Conservation (phyloP, 73 alveolate species). For the Paramecium primaurelia region DNA sequence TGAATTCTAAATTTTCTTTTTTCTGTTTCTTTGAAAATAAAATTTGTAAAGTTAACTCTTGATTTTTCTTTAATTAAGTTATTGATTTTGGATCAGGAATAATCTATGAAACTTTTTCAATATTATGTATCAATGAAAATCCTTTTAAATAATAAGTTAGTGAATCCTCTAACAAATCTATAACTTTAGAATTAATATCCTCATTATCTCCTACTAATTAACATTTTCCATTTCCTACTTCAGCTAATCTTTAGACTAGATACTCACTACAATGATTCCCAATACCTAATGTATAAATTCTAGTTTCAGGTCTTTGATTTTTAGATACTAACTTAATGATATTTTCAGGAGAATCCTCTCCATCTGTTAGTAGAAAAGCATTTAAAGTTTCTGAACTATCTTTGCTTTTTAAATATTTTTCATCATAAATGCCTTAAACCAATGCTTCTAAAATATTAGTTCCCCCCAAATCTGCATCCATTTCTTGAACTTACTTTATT, state of each 20-base stretch:
- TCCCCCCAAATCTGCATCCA: slow-evolving; percentile 87
- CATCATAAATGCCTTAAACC: neutral
- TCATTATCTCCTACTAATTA: slow-evolving; percentile 56
- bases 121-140: neutral
- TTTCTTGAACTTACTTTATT: neutral
- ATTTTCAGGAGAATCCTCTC: slow-evolving; percentile 80
- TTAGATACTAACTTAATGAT: slow-evolving; percentile 66
- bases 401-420: neutral
- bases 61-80: neutral
- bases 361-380: slow-evolving; percentile 94
- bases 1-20: neutral
- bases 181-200: slow-evolving; percentile 60
- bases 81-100: neutral
- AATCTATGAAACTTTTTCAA: neutral
- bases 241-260: slow-evolving; percentile 62
- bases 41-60: neutral
- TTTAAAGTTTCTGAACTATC: slow-evolving; percentile 31
- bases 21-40: neutral
- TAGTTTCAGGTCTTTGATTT: slow-evolving; percentile 45
- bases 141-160: slow-evolving; percentile 55
- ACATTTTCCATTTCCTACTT: slow-evolving; percentile 73
- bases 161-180: slow-evolving; percentile 59
- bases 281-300: slow-evolving; percentile 66
- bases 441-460: slow-evolving; percentile 88
- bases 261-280: slow-evolving; percentile 63